These are phyloP conservation scores for Sphaerulina populicola DNA, from an alignment of 2,329 filamentous ascomycete species.

Conservation along the genomic window DNA sequence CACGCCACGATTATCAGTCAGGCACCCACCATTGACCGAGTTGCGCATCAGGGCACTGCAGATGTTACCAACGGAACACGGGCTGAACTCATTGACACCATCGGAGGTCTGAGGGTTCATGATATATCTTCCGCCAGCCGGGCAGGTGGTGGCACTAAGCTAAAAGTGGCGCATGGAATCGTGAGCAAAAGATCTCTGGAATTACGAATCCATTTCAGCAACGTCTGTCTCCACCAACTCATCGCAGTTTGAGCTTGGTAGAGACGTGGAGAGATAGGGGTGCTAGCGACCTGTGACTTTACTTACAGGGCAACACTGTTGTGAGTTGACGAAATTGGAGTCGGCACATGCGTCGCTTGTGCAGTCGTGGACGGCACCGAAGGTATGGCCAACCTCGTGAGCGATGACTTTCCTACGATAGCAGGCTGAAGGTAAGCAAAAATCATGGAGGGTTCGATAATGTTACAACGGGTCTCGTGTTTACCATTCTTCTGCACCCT, in stretches of 20 bases:
- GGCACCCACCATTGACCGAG: slow-evolving; percentile 65
- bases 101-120: slow-evolving; percentile 87
- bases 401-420: slow-evolving; percentile 68
- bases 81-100: slow-evolving; percentile 70
- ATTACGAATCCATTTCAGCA: too few species aligned
- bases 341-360: slow-evolving; percentile 58
- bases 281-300: too few species aligned
- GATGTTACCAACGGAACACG: slow-evolving; percentile 86
- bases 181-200: too few species aligned
- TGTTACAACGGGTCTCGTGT: too few species aligned
- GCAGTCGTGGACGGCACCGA: slow-evolving; percentile 94
- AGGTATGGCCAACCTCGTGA: slow-evolving; percentile 89
- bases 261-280: too few species aligned
- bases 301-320: slow-evolving; percentile 64
- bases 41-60: slow-evolving; percentile 75
- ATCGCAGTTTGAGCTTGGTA: too few species aligned
- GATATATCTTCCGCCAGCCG: slow-evolving; percentile 72
- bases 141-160: slow-evolving; percentile 56
- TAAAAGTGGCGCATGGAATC: too few species aligned
- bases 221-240: too few species aligned
- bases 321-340: slow-evolving; percentile 50
- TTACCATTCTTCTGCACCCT: slow-evolving; percentile 58
- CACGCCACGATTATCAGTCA: slow-evolving; percentile 79
- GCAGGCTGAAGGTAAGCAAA: too few species aligned
- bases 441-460: too few species aligned